Conservation (phyloP, 2,329 filamentous ascomycete genomes). For the Fusarium sp. region DNA sequence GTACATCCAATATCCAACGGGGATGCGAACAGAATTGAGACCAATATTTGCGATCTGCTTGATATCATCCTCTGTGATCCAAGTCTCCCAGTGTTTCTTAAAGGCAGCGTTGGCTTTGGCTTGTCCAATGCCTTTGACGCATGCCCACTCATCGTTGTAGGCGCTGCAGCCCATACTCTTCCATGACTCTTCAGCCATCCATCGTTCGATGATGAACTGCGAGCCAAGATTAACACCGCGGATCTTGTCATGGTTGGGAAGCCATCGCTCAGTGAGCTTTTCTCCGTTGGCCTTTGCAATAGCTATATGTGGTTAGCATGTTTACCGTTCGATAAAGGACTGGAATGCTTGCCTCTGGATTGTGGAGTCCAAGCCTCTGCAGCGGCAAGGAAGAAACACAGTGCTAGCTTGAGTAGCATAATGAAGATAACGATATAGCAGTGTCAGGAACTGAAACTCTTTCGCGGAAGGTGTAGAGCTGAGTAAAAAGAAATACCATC, state of each 20-base stretch:
- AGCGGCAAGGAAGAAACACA: background rate
- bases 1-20: conserved; percentile 44
- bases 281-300: background rate
- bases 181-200: conserved; percentile 42
- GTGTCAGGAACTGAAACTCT: fast-evolving
- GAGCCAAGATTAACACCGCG: conserved; percentile 45
- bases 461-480: background rate
- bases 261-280: conserved; percentile 21
- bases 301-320: background rate
- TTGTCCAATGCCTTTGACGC: conserved; percentile 41
- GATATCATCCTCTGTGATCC: conserved; percentile 39
- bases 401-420: background rate
- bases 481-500: background rate
- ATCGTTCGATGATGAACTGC: conserved; percentile 44
- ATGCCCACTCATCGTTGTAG: conserved; percentile 43
- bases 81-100: conserved; percentile 41
- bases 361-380: conserved; percentile 18
- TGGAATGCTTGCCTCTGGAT: background rate
- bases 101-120: conserved; percentile 37
- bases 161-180: conserved; percentile 40
- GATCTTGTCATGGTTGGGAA: conserved; percentile 25
- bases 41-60: conserved; percentile 39
- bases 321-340: fast-evolving
- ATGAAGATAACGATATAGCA: fast-evolving
- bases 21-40: conserved; percentile 42